A percentile compares a stretch with the other conserved stretches of the same genome.
Evolutionary conservation across 225 moss, liverwort and hornwort species (phyloP).

Genomic region (Asterella californica): DNA sequence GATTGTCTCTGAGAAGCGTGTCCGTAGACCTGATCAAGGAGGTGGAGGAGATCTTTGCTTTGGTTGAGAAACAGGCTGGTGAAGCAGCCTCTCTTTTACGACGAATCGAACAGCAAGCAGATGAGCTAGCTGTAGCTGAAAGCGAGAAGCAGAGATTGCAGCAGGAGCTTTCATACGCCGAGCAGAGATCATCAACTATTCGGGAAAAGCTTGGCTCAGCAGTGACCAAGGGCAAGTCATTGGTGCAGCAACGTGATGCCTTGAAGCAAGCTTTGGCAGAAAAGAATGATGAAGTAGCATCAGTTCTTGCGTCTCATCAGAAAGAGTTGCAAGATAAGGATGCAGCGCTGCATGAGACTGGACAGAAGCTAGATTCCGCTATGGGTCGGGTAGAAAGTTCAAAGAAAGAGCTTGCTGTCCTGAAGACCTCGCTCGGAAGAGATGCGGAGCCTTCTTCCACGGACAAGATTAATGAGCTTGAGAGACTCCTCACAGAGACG

Average conservation of each 20-base stretch:
- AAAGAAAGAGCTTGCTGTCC: conserved; percentile 28
- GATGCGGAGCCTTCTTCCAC: conserved; percentile 8
- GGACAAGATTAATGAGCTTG: conserved; percentile 26
- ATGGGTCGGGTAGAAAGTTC: conserved; percentile 12
- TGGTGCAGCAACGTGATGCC: conserved; percentile 37
- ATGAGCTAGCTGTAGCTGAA: conserved; percentile 20
- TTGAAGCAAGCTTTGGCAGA: conserved; percentile 34
- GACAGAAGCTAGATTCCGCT: conserved; percentile 21
- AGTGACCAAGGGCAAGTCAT: conserved; percentile 35
- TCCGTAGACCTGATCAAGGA: conserved; percentile 20
- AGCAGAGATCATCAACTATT: conserved; percentile 18
- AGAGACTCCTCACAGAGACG: conserved; percentile 39
- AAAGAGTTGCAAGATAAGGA: conserved; percentile 35
- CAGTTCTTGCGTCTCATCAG: conserved; percentile 28
- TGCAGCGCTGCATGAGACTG: conserved; percentile 2
- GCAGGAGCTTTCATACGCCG: conserved; percentile 21
- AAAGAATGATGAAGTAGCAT: conserved; percentile 41
- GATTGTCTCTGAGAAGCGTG: conserved; percentile 16
- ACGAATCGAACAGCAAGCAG: conserved; percentile 14
- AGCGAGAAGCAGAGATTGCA: conserved; percentile 29
- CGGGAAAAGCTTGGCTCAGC: conserved; percentile 35
- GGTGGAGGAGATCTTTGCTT: conserved; percentile 25
- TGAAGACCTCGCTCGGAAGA: conserved; percentile 1
- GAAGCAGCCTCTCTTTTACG: conserved; percentile 13
- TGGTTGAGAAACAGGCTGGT: conserved; percentile 33